These are phyloP conservation scores for Lagerstroemia speciosa DNA, from an alignment of 345 rosid genomes.

Conservation along the genomic window DNA sequence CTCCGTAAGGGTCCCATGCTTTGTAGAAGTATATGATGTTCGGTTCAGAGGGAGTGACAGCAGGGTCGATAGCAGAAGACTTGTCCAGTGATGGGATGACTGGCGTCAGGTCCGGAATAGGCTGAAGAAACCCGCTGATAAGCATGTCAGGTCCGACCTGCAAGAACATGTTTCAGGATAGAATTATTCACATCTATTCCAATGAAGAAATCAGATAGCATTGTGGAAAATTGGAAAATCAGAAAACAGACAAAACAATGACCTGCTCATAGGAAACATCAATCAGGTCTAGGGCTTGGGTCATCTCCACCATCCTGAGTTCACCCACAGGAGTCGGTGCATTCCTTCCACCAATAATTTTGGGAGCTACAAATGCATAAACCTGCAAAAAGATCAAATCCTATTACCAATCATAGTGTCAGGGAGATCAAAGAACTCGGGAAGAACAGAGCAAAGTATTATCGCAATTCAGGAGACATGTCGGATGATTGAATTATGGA, in stretches of 20 bases:
- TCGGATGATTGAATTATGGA: not conserved
- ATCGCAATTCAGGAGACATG: not conserved
- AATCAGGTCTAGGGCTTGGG: slow-evolving; percentile 79
- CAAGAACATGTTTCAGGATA: not conserved
- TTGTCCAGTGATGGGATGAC: slow-evolving; percentile 69
- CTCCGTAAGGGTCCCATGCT: slow-evolving; percentile 93
- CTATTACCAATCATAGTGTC: not conserved
- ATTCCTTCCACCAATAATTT: slow-evolving; percentile 80
- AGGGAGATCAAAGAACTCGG: too few relatives aligned
- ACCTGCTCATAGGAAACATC: slow-evolving; percentile 88
- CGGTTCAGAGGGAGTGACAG: slow-evolving; percentile 59
- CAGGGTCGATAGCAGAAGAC: slow-evolving; percentile 83
- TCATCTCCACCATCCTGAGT: slow-evolving; percentile 98
- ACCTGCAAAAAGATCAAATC: slow-evolving; percentile 34
- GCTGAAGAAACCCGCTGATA: slow-evolving; percentile 84
- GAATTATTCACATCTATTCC: too few relatives aligned
- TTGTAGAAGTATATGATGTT: slow-evolving; percentile 78
- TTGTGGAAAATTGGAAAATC: not conserved
- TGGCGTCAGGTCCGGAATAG: slow-evolving; percentile 75
- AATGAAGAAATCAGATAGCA: not conserved
- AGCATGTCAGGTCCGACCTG: slow-evolving; percentile 97
- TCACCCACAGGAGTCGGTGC: slow-evolving; percentile 97
- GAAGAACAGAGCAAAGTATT: too few relatives aligned
- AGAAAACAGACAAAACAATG: not conserved
- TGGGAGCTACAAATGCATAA: slow-evolving; percentile 88